Evolutionary conservation across 75 land plant genomes (phyloP).

Genomic region (Pseudotsuga menziesii): DNA sequence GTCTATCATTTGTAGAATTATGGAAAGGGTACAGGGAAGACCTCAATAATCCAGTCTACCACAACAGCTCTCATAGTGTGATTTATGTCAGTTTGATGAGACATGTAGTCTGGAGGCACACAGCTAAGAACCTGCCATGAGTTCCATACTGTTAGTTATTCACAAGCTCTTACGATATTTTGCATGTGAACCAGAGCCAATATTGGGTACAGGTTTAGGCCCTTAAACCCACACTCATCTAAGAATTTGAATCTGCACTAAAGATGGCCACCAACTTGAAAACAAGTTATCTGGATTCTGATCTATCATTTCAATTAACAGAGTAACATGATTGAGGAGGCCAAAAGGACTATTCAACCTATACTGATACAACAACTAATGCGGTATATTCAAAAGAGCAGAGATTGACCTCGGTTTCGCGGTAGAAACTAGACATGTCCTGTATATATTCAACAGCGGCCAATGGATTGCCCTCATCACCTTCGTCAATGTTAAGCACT

Average conservation of each 20-base stretch:
- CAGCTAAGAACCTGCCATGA: conserved; percentile 30
- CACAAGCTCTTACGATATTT: background rate
- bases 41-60: conserved; percentile 93
- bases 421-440: conserved; percentile 22
- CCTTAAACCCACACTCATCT: too few species aligned
- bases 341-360: background rate
- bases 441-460: conserved; percentile 28
- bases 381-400: background rate
- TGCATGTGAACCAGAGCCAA: too few species aligned
- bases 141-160: background rate
- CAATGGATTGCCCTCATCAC: conserved; percentile 19
- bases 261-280: background rate
- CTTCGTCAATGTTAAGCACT: conserved; percentile 20
- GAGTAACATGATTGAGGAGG: background rate
- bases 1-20: conserved; percentile 1
- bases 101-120: conserved; percentile 66
- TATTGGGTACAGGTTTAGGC: too few species aligned
- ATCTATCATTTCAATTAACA: background rate
- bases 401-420: conserved; percentile 24
- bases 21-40: conserved; percentile 9
- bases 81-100: conserved; percentile 59
- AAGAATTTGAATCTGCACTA: too few species aligned
- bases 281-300: background rate
- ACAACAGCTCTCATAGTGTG: conserved; percentile 81
- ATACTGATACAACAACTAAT: background rate